phyloP scores from a whole-genome alignment of 2,329 filamentous ascomycete species.

The Phaeophleospora eucalypticola region DNA sequence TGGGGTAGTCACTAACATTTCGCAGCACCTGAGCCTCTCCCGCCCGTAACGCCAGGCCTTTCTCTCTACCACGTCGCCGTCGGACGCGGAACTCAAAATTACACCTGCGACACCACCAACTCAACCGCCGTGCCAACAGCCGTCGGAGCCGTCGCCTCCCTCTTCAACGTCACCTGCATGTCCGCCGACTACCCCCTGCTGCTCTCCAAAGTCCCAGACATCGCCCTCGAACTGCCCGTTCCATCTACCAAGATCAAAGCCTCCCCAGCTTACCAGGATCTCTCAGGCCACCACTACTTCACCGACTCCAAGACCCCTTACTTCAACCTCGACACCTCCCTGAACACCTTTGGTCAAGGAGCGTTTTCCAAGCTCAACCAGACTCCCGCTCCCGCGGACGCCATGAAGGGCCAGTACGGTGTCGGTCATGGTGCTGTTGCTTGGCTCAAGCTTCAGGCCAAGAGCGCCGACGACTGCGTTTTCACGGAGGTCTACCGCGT shows the following conservation, averaged over 20 bases:
- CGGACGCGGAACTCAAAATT: slow-evolving; percentile 89
- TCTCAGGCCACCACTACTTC: slow-evolving; percentile 83
- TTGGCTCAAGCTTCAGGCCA: slow-evolving; percentile 68
- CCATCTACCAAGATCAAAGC: slow-evolving; percentile 38
- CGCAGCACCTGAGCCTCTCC: slow-evolving; percentile 48
- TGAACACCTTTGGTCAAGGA: slow-evolving; percentile 53
- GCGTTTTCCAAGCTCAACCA: slow-evolving; percentile 61
- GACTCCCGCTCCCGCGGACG: slow-evolving; percentile 58
- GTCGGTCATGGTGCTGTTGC: slow-evolving; percentile 65
- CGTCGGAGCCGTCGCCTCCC: slow-evolving; percentile 71
- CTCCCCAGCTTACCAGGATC: slow-evolving; percentile 54
- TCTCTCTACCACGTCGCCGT: slow-evolving; percentile 73
- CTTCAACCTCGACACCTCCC: slow-evolving; percentile 68
- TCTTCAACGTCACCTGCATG: slow-evolving; percentile 84
- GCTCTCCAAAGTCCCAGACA: slow-evolving; percentile 59
- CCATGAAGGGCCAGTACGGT: slow-evolving; percentile 54
- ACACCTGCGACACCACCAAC: slow-evolving; percentile 66
- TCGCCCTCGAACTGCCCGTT: slow-evolving; percentile 61
- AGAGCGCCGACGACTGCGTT: slow-evolving; percentile 50
- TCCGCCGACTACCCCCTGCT: slow-evolving; percentile 66
- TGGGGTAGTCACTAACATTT: slow-evolving; percentile 5
- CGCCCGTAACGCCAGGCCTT: slow-evolving; percentile 57
- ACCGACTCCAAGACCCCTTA: slow-evolving; percentile 64
- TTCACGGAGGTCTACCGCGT: slow-evolving; percentile 78
- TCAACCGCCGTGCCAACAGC: slow-evolving; percentile 59